Base-by-base conservation (phyloP, 106 monocot genomes). In the Apostasia ramifera region DNA sequence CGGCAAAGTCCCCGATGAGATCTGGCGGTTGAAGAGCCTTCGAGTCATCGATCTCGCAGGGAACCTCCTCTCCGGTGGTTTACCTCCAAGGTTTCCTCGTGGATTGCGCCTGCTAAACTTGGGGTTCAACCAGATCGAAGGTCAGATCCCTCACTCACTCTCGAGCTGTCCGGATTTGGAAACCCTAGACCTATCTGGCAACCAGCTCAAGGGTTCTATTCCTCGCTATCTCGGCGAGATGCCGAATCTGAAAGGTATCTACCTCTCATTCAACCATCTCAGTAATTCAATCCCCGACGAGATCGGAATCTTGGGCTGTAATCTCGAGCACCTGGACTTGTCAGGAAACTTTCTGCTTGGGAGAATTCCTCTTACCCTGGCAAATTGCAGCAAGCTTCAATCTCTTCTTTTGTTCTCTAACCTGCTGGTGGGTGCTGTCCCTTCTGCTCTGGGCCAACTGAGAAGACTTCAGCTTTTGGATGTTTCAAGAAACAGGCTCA, bases 401-500 rank as follows among this genome's bases (percentile, higher is more conserved):
- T 74, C 53, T 60, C 68, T 94, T 62, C 39, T 79, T 9, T 53
- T 94, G 65, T 87, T 68, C 44, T 84, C 78, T n/a, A 94, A 94
- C 72, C 66, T 75, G 37, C 69, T 94, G 48, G 81, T 76, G 37
- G 84, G 79, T 56, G 61, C 55, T 12, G 70, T 95, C 54, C 95
- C 95, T 4, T 14, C 74, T 5, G 82, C 82, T 41, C 63, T 95
- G 0, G 88, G 91, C 8, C 56, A 56, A 14, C 61, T 91, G 73
- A 45, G 11, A 51, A 82, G 80, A 39, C 85, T 95, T 53, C 71
- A 58, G 53, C 84, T 78, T 53, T 74, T 95, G 53, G 91, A 91
- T 70, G 73, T 95, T 11, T 95, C 91, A n/a, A 84, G 81, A 66
- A 95, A 95, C 68, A 78, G 76, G 57, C 60, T 95, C 68, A 86